Evolutionary conservation across 1,284 basidiomycete genomes (phyloP).

Genomic region (Puccinia brachypodii): DNA sequence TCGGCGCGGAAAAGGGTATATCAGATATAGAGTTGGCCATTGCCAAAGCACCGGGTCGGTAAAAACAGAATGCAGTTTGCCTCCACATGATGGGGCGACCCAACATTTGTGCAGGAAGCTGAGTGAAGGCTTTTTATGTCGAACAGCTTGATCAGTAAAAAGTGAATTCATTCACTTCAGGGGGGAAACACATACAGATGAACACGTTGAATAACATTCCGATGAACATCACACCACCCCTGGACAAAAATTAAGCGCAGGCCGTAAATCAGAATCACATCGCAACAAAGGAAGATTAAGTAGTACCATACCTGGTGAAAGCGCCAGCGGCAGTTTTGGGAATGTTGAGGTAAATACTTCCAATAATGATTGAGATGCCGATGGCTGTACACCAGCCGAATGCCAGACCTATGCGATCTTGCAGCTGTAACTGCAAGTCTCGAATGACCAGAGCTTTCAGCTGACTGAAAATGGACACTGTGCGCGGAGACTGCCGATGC

Average conservation of each 20-base stretch:
- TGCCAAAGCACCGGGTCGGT: slow-evolving; percentile 72
- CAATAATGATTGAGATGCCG: slow-evolving; percentile 53
- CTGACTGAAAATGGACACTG: slow-evolving; percentile 74
- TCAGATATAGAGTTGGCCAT: slow-evolving; percentile 64
- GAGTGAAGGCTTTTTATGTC: slow-evolving; percentile 60
- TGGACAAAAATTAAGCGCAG: slow-evolving; percentile 54
- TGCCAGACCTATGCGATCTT: slow-evolving; percentile 77
- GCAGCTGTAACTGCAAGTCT: slow-evolving; percentile 64
- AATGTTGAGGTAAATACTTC: slow-evolving; percentile 54
- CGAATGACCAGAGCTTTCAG: slow-evolving; percentile 57
- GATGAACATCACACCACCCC: slow-evolving; percentile 77
- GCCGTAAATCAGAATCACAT: not conserved
- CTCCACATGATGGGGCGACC: slow-evolving; percentile 69
- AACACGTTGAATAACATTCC: slow-evolving; percentile 46
- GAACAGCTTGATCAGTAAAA: slow-evolving; percentile 60
- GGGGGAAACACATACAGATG: not conserved
- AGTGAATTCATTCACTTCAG: not conserved
- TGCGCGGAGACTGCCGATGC: slow-evolving; percentile 68
- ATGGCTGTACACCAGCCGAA: slow-evolving; percentile 51
- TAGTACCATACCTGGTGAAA: slow-evolving; percentile 69
- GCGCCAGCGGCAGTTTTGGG: slow-evolving; percentile 52
- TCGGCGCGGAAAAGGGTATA: slow-evolving; percentile 60
- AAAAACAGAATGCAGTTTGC: slow-evolving; percentile 73
- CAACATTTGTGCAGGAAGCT: slow-evolving; percentile 49
- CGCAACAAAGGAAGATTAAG: slow-evolving; percentile 55